Evolutionary conservation across 2,329 filamentous ascomycete species (phyloP), one percentile per base, ranked within the genome.

Genomic region (Penicillium sp.): DNA sequence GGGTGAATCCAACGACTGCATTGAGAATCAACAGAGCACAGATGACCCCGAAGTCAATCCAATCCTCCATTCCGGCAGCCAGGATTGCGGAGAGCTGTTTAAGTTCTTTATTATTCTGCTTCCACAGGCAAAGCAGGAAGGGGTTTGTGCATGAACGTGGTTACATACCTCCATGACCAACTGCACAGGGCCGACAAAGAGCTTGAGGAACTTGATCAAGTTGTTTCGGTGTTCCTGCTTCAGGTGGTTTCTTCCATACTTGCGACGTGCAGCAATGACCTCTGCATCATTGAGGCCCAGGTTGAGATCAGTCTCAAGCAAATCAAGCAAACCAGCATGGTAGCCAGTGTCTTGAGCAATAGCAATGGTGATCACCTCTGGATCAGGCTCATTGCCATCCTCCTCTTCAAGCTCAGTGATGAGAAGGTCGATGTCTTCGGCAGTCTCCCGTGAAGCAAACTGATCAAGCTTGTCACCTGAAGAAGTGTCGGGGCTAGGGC

Each of bases 21-120:
- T 96, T 96, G 67, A 96, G 89, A 68, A 96, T 77, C 10, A 96
- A 85, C 55, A 96, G 84, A 74, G 82, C 92, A 78, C 90, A 92
- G 70, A 96, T 96, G 74, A 96, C 92, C 84, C 91, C 92, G 74
- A 96, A 94, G 82, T 96, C 92, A 67, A 96, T 90, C 92, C 92
- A 96, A 73, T 95, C 91, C 79, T 91, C 80, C 45, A 96, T 87
- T 87, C 91, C 91, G 65, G 90, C 91, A 75, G 92, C 92, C 62
- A 96, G 85, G 73, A 93, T 83, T 70, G 90, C 90, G 65, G 91
- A 91, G 79, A 87, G 85, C 87, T 89, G 61, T 59, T 42, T 58
- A 62, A 53, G 55, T 53, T 13, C 15, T 22, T n/a, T 35, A 44
- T 65, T 10, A 65, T 51, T 37, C 2, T 38, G 10, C 4, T n/a